These are phyloP conservation scores for Ustilago nuda DNA, from an alignment of 1,284 basidiomycete genomes.

Conservation along the genomic window DNA sequence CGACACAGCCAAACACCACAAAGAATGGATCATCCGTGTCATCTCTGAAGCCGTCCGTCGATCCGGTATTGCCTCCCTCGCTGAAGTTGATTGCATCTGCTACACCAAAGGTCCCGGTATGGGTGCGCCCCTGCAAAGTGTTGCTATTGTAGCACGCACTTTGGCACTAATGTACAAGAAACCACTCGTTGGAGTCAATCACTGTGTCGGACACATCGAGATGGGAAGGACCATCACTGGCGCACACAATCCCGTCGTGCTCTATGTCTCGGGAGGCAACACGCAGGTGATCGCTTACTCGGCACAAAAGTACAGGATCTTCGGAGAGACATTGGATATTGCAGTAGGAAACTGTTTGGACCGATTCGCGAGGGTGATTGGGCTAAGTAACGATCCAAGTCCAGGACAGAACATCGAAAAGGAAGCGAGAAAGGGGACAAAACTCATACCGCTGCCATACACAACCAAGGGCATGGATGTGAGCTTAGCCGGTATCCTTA, in stretches of 20 bases:
- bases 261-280: slow-evolving; percentile 99
- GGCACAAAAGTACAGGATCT: slow-evolving; percentile 91
- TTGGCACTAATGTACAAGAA: slow-evolving; percentile 88
- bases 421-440: slow-evolving; percentile 84
- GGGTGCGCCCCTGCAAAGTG: slow-evolving; percentile 95
- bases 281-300: slow-evolving; percentile 99
- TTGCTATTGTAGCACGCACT: slow-evolving; percentile 93
- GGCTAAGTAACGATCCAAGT: slow-evolving; percentile 92
- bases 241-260: slow-evolving; percentile 92
- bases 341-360: slow-evolving; percentile 99
- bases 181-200: slow-evolving; percentile 95
- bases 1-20: slow-evolving; percentile 95
- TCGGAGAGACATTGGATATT: slow-evolving; percentile 98
- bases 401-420: slow-evolving; percentile 99
- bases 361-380: slow-evolving; percentile 95
- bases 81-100: slow-evolving; percentile 91
- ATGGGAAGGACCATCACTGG: slow-evolving; percentile 97
- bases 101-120: slow-evolving; percentile 99
- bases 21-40: slow-evolving; percentile 88
- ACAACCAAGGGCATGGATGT: slow-evolving; percentile 99
- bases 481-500: slow-evolving; percentile 90
- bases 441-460: slow-evolving; percentile 87
- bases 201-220: slow-evolving; percentile 97
- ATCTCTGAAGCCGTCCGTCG: slow-evolving; percentile 83
- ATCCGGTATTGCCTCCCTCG: slow-evolving; percentile 77